Evolutionary conservation across 345 rosid species (phyloP).

Genomic region (Arabidopsis arenosa): DNA sequence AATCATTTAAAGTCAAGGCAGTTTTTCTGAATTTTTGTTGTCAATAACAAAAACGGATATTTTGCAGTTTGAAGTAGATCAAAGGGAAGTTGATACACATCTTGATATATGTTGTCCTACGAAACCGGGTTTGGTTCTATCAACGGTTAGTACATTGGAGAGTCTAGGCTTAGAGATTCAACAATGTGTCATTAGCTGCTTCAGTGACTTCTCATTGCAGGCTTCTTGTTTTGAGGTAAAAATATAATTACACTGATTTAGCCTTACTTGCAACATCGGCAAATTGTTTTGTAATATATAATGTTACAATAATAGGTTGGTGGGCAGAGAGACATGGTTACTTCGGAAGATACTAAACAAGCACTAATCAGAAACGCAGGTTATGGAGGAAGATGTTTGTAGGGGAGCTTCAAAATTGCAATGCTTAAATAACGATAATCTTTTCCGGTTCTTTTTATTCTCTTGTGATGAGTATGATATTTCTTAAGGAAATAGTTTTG

Average conservation of each 20-base stretch:
- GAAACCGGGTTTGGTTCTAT: constrained; percentile 70
- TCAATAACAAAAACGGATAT: background rate
- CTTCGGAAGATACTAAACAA: constrained; percentile 74
- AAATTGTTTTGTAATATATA: background rate
- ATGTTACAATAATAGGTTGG: constrained; percentile 28
- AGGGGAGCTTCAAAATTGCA: background rate
- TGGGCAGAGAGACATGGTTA: constrained; percentile 52
- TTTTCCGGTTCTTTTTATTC: background rate
- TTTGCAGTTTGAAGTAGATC: constrained; percentile 66
- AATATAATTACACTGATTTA: background rate
- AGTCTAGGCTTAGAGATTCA: constrained; percentile 79
- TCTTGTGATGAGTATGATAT: background rate
- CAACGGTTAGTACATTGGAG: constrained; percentile 77
- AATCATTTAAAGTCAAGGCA: background rate
- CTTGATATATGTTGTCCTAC: constrained; percentile 71
- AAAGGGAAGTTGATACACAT: constrained; percentile 48
- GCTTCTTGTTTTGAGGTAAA: constrained; percentile 83
- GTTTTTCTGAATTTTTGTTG: background rate
- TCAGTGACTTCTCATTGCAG: constrained; percentile 79
- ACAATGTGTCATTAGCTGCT: constrained; percentile 80
- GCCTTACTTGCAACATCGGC: background rate
- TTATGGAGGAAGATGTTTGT: constrained; percentile 76
- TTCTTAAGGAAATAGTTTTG: background rate
- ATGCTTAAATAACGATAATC: background rate
- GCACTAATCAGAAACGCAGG: constrained; percentile 77